Conservation (phyloP, 148 eudicot species). For the Fagopyrum esculentum region DNA sequence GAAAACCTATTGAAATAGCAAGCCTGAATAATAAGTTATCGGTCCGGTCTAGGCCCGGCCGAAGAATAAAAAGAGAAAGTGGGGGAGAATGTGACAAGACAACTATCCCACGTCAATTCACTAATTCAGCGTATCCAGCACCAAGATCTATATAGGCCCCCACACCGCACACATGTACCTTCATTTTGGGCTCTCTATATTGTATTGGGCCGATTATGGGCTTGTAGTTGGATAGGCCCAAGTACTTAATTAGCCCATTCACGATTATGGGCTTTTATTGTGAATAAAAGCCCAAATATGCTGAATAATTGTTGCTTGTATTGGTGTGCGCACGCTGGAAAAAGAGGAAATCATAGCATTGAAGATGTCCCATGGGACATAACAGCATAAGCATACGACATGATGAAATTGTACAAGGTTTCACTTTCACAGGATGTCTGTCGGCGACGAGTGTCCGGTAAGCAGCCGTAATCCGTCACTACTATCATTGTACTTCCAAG, state of each 20-base stretch:
- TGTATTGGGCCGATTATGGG: background rate
- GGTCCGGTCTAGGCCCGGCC: too few species aligned
- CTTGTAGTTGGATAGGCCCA: background rate
- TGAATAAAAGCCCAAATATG: background rate
- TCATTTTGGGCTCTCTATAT: background rate
- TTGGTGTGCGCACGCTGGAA: background rate
- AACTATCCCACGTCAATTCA: background rate
- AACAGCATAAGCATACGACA: background rate
- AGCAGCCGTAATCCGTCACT: background rate
- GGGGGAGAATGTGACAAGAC: slow-evolving; percentile 4
- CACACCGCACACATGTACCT: background rate
- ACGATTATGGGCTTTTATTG: background rate
- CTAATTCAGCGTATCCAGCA: background rate
- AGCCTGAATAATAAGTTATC: too few species aligned
- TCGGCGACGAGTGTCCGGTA: background rate
- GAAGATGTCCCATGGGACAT: background rate
- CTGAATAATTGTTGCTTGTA: background rate
- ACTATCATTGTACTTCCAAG: background rate
- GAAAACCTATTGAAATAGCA: too few species aligned
- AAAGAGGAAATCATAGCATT: background rate
- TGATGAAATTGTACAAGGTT: background rate
- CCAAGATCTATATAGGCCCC: background rate
- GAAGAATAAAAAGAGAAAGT: background rate
- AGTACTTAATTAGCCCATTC: background rate
- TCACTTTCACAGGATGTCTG: slow-evolving; percentile 1